A percentile compares a stretch with the other conserved stretches of the same genome.
These are phyloP conservation scores for Penicillium parvum DNA, from an alignment of 495 filamentous ascomycete species.

Conservation along the genomic window DNA sequence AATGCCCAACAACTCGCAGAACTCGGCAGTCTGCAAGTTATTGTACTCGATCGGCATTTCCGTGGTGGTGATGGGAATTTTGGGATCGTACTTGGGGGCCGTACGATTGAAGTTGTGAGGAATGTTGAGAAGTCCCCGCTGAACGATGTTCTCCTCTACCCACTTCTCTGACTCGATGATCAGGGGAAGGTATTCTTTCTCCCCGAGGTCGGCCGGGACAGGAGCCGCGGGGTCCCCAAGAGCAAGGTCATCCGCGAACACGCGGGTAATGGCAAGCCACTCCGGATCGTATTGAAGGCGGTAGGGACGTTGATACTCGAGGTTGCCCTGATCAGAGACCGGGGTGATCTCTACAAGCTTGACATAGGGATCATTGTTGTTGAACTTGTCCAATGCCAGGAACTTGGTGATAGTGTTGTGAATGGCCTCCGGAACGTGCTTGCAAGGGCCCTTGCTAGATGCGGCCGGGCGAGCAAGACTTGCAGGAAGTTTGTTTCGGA, in stretches of 20 bases:
- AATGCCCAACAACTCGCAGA: conserved; percentile 74
- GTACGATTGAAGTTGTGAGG: conserved; percentile 74
- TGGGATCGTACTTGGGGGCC: conserved; percentile 62
- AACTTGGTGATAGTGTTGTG: conserved; percentile 76
- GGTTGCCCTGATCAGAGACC: conserved; percentile 21
- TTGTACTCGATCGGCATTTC: conserved; percentile 68
- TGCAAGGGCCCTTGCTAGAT: conserved; percentile 28
- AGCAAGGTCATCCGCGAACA: conserved; percentile 58
- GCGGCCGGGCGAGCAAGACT: conserved; percentile 46
- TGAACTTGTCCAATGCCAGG: conserved; percentile 84
- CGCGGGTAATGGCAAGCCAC: conserved; percentile 89
- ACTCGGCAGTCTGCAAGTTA: conserved; percentile 73
- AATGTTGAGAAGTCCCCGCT: conserved; percentile 54
- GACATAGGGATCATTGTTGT: conserved; percentile 65
- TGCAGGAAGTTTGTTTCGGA: conserved; percentile 64
- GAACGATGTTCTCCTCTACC: conserved; percentile 70
- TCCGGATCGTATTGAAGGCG: conserved; percentile 80
- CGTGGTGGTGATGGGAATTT: conserved; percentile 27
- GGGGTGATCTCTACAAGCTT: conserved; percentile 63
- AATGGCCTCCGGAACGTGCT: conserved; percentile 47
- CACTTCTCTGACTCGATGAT: conserved; percentile 66
- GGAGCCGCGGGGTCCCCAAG: conserved; percentile 52
- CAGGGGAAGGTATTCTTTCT: conserved; percentile 54
- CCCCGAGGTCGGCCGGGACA: conserved; percentile 53
- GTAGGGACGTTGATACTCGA: conserved; percentile 25